These are phyloP conservation scores for Thelephora terrestris DNA, from an alignment of 1,284 basidiomycete genomes.

Conservation along the genomic window DNA sequence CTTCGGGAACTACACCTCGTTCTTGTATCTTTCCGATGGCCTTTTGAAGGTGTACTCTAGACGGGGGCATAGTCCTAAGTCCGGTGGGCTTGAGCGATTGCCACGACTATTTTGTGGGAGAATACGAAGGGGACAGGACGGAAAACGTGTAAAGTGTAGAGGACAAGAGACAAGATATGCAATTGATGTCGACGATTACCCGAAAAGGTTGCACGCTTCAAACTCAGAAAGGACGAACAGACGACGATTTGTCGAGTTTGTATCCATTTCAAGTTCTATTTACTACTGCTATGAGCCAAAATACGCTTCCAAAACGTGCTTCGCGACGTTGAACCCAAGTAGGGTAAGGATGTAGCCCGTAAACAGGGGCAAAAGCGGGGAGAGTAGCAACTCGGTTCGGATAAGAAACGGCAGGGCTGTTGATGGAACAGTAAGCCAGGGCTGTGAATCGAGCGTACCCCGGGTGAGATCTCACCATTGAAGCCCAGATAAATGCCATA, in stretches of 20 bases:
- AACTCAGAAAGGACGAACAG: not conserved
- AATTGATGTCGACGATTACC: not conserved
- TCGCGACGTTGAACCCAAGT: constrained; percentile 83
- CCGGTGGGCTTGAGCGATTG: not conserved
- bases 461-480: constrained; percentile 40
- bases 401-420: constrained; percentile 85
- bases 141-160: not conserved
- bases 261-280: not conserved
- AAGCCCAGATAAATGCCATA: constrained; percentile 88
- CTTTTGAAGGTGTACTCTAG: constrained; percentile 51
- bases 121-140: not conserved
- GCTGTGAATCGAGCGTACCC: not conserved
- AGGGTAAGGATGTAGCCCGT: constrained; percentile 78
- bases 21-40: constrained; percentile 68
- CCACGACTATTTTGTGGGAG: not conserved
- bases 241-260: not conserved
- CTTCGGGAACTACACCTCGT: constrained; percentile 51
- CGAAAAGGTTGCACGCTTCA: not conserved
- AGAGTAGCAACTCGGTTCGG: constrained; percentile 76
- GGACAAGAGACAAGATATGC: no score
- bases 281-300: constrained; percentile 45
- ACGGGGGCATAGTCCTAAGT: not conserved
- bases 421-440: constrained; percentile 5
- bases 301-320: constrained; percentile 67
- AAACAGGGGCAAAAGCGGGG: constrained; percentile 78